A percentile compares a stretch with the other conserved stretches of the same genome.
phyloP scores from a whole-genome alignment of 2,329 filamentous ascomycete species.

The Pleoardoris graminearum region DNA sequence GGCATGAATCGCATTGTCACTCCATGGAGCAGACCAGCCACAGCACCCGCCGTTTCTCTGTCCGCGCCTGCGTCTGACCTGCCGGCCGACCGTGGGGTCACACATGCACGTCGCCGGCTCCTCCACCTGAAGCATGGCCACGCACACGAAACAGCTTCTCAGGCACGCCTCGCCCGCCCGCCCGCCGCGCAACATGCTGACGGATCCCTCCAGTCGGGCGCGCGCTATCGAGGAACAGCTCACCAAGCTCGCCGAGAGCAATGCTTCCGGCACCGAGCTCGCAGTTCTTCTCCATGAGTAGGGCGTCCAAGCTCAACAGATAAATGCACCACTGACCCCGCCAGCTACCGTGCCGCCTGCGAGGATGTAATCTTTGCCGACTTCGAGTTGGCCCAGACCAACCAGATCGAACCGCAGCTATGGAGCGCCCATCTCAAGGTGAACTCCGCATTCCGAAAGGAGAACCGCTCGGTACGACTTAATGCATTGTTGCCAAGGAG shows the following conservation, averaged over 20 bases:
- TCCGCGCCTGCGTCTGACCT: conserved; percentile 62
- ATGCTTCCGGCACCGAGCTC: conserved; percentile 56
- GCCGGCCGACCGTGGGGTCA: conserved; percentile 57
- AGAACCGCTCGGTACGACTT: conserved; percentile 43
- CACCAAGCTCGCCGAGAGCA: conserved; percentile 53
- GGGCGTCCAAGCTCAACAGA: conserved; percentile 8
- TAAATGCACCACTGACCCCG: conserved; percentile 21
- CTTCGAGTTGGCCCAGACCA: conserved; percentile 65
- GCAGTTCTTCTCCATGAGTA: conserved; percentile 48
- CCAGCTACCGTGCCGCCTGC: conserved; percentile 71
- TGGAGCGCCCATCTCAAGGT: conserved; percentile 80
- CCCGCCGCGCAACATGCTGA: conserved; percentile 24
- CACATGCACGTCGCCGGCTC: conserved; percentile 38
- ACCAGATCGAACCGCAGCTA: conserved; percentile 69
- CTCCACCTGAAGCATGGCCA: conserved; percentile 47
- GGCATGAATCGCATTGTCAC: conserved; percentile 45
- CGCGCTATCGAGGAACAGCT: conserved; percentile 56
- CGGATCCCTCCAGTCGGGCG: conserved; percentile 41
- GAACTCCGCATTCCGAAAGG: conserved; percentile 76
- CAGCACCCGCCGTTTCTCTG: conserved; percentile 50
- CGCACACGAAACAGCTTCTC: conserved; percentile 55
- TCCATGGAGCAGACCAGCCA: conserved; percentile 63
- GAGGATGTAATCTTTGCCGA: conserved; percentile 74
- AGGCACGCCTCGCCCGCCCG: conserved; percentile 47
- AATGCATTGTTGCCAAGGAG: background rate